Evolutionary conservation across 2,329 filamentous ascomycete genomes (phyloP).

Genomic region (Curvularia sp.): DNA sequence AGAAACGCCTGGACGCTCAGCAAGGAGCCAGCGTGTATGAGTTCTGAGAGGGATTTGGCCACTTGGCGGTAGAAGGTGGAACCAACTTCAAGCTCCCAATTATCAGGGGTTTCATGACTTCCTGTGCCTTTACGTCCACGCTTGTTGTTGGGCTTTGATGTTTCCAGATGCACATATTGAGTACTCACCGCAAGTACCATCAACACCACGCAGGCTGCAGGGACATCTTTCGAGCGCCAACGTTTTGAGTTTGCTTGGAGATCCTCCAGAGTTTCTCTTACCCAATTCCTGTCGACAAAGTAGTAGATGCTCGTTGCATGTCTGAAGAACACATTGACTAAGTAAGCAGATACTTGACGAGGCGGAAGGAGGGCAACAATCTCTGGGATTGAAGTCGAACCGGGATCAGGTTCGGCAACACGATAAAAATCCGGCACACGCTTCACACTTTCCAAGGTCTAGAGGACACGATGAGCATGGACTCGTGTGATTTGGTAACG

Average conservation of each 20-base stretch:
- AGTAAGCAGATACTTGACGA: slow-evolving; percentile 47
- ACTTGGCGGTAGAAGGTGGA: slow-evolving; percentile 59
- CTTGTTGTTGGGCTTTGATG: slow-evolving; percentile 9
- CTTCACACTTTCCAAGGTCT: slow-evolving; percentile 8
- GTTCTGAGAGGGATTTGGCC: slow-evolving; percentile 62
- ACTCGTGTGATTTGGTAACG: neutral
- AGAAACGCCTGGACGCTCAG: slow-evolving; percentile 66
- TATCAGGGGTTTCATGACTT: slow-evolving; percentile 3
- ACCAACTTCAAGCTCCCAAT: slow-evolving; percentile 19
- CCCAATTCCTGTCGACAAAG: slow-evolving; percentile 54
- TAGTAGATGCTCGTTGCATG: slow-evolving; percentile 56
- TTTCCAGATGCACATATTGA: slow-evolving; percentile 44
- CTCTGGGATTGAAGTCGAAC: slow-evolving; percentile 16
- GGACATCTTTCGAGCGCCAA: slow-evolving; percentile 15
- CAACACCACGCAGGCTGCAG: slow-evolving; percentile 48
- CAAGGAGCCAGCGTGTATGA: slow-evolving; percentile 64
- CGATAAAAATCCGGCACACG: slow-evolving; percentile 20
- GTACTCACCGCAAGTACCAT: slow-evolving; percentile 56
- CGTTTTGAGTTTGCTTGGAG: slow-evolving; percentile 15
- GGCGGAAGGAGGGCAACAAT: slow-evolving; percentile 17
- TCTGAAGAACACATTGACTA: slow-evolving; percentile 55
- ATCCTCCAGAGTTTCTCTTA: slow-evolving; percentile 50
- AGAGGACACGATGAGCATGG: neutral
- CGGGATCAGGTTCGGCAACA: slow-evolving; percentile 18
- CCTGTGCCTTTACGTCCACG: neutral